Conservation (phyloP, 2,329 filamentous ascomycete genomes). For the Diplodia intermedia region DNA sequence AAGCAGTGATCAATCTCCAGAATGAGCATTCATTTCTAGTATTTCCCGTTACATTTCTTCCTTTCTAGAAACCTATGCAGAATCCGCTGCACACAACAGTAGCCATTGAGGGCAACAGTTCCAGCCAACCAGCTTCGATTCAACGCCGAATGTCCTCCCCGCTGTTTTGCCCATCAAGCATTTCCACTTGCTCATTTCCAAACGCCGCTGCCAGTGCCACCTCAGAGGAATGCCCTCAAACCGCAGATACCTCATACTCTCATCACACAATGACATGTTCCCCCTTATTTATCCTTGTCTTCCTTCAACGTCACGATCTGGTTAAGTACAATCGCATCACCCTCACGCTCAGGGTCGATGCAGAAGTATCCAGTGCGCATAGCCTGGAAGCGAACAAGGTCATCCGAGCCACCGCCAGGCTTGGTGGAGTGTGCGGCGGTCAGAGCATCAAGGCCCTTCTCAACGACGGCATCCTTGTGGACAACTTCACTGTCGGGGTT, state of each 20-base stretch:
- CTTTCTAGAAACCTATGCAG: background rate
- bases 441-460: slow-evolving; percentile 83
- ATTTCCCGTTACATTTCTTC: background rate
- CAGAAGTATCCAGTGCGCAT: slow-evolving; percentile 88
- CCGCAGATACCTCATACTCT: background rate
- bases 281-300: slow-evolving; percentile 55
- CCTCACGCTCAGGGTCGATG: slow-evolving; percentile 74
- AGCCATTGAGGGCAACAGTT: background rate
- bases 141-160: background rate
- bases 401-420: slow-evolving; percentile 59
- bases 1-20: background rate
- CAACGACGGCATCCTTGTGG: slow-evolving; percentile 79
- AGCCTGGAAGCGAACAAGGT: slow-evolving; percentile 83
- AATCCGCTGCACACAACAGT: background rate
- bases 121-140: background rate
- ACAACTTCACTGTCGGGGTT: slow-evolving; percentile 84
- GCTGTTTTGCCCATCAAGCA: background rate
- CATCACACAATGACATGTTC: background rate
- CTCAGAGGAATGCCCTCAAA: background rate
- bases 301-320: slow-evolving; percentile 92
- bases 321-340: slow-evolving; percentile 85
- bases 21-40: background rate
- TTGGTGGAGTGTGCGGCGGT: slow-evolving; percentile 71
- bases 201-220: background rate
- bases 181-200: background rate